These are phyloP conservation scores for Trichoderma sp. DNA, from an alignment of 2,329 filamentous ascomycete genomes.

Conservation along the genomic window DNA sequence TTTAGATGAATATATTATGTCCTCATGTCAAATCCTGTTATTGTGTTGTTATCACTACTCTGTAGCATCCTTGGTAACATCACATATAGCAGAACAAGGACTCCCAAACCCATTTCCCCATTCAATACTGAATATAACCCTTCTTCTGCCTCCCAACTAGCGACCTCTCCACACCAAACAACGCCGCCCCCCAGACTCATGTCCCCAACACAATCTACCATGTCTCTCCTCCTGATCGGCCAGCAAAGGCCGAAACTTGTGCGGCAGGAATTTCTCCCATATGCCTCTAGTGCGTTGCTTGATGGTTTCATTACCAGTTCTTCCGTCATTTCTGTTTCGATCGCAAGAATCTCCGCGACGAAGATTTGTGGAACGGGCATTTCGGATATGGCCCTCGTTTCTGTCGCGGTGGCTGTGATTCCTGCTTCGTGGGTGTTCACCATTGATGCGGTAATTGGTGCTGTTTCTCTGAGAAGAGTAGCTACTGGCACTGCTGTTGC, in stretches of 20 bases:
- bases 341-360: neutral
- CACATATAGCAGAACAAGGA: neutral
- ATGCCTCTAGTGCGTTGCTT: neutral
- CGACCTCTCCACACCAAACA: conserved; percentile 18
- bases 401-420: neutral
- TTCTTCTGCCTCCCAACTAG: conserved; percentile 14
- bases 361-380: neutral
- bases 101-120: neutral
- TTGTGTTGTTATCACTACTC: neutral
- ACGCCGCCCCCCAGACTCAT: conserved; percentile 13
- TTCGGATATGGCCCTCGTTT: neutral
- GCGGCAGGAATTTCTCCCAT: neutral
- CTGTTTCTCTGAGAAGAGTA: neutral
- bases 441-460: neutral
- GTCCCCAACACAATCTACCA: conserved; percentile 8
- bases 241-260: neutral
- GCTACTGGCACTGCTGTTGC: neutral
- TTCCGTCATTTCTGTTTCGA: neutral
- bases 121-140: neutral
- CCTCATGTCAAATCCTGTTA: neutral
- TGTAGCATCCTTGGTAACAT: neutral
- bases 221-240: conserved; percentile 12
- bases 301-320: neutral
- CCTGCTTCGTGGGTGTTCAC: neutral
- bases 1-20: neutral